Evolutionary conservation across 495 filamentous ascomycete species (phyloP).

Genomic region (Neurospora terricola): DNA sequence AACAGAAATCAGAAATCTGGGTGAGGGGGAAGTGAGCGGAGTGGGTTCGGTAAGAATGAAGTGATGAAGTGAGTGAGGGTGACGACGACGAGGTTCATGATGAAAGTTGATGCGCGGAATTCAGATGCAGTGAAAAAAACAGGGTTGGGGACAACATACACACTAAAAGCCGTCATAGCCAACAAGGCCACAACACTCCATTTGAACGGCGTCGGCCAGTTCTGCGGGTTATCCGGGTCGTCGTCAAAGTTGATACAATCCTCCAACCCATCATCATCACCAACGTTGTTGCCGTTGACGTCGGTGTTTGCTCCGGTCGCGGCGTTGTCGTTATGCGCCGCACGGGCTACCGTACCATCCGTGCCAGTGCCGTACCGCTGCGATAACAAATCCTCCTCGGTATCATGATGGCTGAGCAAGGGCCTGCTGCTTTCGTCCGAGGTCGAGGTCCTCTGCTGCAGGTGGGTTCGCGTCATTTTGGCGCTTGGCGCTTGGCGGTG

Average conservation of each 20-base stretch:
- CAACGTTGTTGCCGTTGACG: conserved; percentile 2
- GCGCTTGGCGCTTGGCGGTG: no score
- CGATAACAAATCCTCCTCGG: background rate
- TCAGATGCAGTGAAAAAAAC: no score
- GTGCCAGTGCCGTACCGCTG: background rate
- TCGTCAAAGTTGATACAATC: conserved; percentile 29
- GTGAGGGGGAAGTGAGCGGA: no score
- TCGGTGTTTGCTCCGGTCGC: no score
- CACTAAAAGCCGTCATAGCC: conserved; percentile 43
- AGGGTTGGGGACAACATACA: conserved; percentile 25
- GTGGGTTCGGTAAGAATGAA: no score
- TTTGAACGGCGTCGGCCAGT: conserved; percentile 42
- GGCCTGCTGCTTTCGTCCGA: background rate
- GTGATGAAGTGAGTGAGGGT: no score
- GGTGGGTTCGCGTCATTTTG: background rate
- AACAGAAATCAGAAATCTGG: no score
- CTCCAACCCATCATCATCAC: conserved; percentile 12
- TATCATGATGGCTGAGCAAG: background rate
- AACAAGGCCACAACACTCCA: conserved; percentile 38
- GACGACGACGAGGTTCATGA: no score
- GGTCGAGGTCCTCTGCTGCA: background rate
- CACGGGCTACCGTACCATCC: conserved; percentile 2
- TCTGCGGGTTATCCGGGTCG: conserved; percentile 42
- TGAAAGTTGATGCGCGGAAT: no score
- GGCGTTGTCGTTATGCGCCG: background rate